Base-by-base conservation (phyloP, 2,329 filamentous ascomycete genomes). In the Fusarium anguioides region DNA sequence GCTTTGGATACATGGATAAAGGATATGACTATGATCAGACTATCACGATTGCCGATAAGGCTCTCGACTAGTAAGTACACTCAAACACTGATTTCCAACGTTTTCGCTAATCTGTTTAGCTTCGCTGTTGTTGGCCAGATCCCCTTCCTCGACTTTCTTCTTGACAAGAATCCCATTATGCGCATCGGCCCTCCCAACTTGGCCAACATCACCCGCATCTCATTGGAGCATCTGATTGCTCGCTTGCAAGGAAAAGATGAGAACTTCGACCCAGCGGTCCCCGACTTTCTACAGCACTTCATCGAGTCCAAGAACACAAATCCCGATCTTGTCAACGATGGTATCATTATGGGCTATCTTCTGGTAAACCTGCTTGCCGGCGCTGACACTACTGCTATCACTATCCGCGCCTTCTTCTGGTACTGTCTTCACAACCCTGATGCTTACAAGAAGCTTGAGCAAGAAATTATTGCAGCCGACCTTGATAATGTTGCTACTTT, bases 1-100 rank as follows among this genome's bases (percentile, higher is more conserved):
- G 75, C 27, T 77, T 82, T 51, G 80, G 81, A 6, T 83, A 81
- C 64, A 72, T 83, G 40, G 72, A 81, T 37, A 72, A 76, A 6
- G 73, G 76, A 10, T 60, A 64, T 9, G 81, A 82, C 53, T 72
- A 78, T 61, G 76, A 78, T 41, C 74, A 73, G 10, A 81, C 77
- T 21, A 78, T 82, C 18, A 60, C 47, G 4, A 69, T 63, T n/a
- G 66, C 73, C 1, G 73, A 75, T 17, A 69, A 75, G 14, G 74
- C 64, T 5, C 64, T 65, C 15, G 64, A 68, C 35, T 68, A 68
- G 60, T 67, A 56, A 26, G 51, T 37, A 8, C 14, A 8, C 8
- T 9, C 15, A 8, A 23, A 12, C 7, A 39, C 35, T 20, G 6
- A 6, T 14, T 15, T 8, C 21, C 12, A 14, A 3, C 8, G 17